Base-by-base conservation (phyloP, 2,329 filamentous ascomycete genomes). In the Aspergillus floridensis region DNA sequence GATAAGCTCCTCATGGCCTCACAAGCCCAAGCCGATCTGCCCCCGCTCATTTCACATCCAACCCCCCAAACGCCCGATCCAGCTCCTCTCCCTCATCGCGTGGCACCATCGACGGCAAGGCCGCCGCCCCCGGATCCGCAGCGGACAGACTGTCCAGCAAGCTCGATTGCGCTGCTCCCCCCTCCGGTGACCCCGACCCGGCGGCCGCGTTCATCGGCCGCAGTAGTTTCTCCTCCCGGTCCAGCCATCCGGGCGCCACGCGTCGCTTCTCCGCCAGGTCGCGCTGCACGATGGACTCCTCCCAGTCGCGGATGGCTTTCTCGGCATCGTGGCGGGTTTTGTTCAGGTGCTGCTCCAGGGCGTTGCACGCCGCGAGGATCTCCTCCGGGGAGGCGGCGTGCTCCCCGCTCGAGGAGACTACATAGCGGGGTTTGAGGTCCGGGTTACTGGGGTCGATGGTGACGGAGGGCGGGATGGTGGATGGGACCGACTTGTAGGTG, bases 401-500 rank as follows among this genome's bases (percentile, higher is more conserved):
- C 31, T 90, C 91, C 0, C 91, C 88, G 11, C 83, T 80, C 1
- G 92, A 90, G 2, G 92, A 93, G 56, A 90, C 81, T 22, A 98
- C 87, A 76, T 96, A 97, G 64, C 84, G 31, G 82, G 82, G 66
- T 85, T 88, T 70, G 59, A 67, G 68, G 54, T 78, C 72, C 19
- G 74, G 68, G 65, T 80, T 73, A 59, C 68, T 75, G 48, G 76
- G 74, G 59, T 84, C 79, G 59, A 83, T 82, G 7, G 86, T 84
- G 35, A 86, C 82, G 1, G 90, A 90, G 1, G 86, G 86, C 0
- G 95, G 93, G 0, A 98, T 85, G 2, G 92, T 90, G 0, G 92
- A 93, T 0, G 93, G 91, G 72, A 98, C 88, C 11, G 87, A 84
- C 73, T 93, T 93, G 84, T 97, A 98, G 67, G 92, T 96, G 80